Percentiles rank a stretch among this genome's conserved stretches.
Conservation (phyloP, 192 early-diverging fungal species). For the Mortierella alpina region DNA sequence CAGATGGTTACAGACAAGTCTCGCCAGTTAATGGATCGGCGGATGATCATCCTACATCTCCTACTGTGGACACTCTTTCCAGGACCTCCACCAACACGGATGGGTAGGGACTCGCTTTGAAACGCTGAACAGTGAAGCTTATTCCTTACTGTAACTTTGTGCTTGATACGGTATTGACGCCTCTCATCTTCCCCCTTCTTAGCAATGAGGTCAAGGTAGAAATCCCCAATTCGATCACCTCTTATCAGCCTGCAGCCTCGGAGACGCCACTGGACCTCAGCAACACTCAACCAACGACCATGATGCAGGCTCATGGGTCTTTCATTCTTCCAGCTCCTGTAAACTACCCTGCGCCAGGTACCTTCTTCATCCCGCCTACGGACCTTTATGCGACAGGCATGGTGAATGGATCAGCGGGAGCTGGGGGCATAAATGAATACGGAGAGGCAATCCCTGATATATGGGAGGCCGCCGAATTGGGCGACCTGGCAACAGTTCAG, state of each 20-base stretch:
- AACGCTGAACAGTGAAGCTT: too few species aligned
- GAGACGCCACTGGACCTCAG: conserved; percentile 21
- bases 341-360: conserved; percentile 5
- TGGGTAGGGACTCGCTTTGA: too few species aligned
- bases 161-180: background rate
- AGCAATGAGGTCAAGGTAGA: conserved; percentile 26
- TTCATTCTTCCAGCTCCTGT: conserved; percentile 8
- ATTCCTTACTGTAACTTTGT: too few species aligned
- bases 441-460: conserved; percentile 22
- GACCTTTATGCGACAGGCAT: background rate
- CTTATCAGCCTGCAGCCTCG: conserved; percentile 20
- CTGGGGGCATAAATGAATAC: background rate
- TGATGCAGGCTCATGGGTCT: background rate
- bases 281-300: background rate
- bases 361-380: conserved; percentile 15
- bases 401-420: background rate
- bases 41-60: too few species aligned
- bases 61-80: too few species aligned
- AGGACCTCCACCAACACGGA: too few species aligned
- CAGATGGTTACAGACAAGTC: too few species aligned
- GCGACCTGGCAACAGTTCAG: conserved; percentile 31
- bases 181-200: background rate
- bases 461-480: conserved; percentile 39
- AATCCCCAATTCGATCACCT: conserved; percentile 33
- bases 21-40: too few species aligned